Percentiles rank a stretch among this genome's conserved stretches.
Conservation (phyloP, 306 rosid genomes). For the Pterocarpus macrocarpus region DNA sequence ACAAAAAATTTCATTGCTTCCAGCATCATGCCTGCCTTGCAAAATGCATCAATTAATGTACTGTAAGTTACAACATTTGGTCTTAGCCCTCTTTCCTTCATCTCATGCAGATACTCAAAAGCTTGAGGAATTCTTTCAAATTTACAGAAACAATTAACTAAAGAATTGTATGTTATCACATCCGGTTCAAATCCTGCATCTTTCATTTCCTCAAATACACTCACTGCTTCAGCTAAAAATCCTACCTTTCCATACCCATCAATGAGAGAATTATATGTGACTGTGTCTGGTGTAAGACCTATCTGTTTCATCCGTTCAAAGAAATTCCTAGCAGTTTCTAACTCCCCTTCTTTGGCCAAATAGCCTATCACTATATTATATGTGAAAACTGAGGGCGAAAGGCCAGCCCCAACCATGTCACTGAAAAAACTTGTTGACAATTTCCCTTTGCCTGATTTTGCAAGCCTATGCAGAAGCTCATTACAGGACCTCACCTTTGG, state of each 20-base stretch:
- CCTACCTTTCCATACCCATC: slow-evolving; percentile 93
- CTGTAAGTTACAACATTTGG: slow-evolving; percentile 92
- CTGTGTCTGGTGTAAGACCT: slow-evolving; percentile 73
- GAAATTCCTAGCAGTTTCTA: slow-evolving; percentile 68
- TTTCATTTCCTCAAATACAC: slow-evolving; percentile 76
- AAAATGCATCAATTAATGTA: slow-evolving; percentile 89
- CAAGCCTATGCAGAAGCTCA: slow-evolving; percentile 74
- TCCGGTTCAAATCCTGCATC: slow-evolving; percentile 75
- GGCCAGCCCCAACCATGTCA: slow-evolving; percentile 76
- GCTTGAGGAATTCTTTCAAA: slow-evolving; percentile 76
- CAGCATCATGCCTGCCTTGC: slow-evolving; percentile 88
- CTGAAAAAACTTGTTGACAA: slow-evolving; percentile 63
- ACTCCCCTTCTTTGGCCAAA: slow-evolving; percentile 78
- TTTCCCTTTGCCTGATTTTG: slow-evolving; percentile 67
- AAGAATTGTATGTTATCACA: slow-evolving; percentile 73
- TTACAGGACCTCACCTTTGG: slow-evolving; percentile 89
- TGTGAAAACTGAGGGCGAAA: slow-evolving; percentile 77
- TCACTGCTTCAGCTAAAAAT: slow-evolving; percentile 54
- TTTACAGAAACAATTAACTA: slow-evolving; percentile 86
- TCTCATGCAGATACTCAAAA: slow-evolving; percentile 71
- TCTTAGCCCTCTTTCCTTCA: slow-evolving; percentile 69
- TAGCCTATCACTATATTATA: slow-evolving; percentile 79
- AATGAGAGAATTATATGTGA: slow-evolving; percentile 91
- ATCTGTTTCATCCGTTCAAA: slow-evolving; percentile 73
- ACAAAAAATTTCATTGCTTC: slow-evolving; percentile 81